Conservation (phyloP, 257 asterid species). For the Solanum pinnatisectum region DNA sequence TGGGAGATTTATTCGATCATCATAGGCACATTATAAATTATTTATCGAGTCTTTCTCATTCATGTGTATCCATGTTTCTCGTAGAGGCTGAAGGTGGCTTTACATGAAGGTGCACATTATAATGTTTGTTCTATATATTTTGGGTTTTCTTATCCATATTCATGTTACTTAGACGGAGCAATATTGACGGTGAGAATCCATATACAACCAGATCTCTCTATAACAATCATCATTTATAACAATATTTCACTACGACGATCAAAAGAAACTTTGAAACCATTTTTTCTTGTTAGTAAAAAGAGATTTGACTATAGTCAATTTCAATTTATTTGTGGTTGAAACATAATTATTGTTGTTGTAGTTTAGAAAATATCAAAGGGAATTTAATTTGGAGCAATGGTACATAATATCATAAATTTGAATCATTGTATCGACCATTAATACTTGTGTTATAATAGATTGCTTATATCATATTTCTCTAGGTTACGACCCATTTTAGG, state of each 20-base stretch:
- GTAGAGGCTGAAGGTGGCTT: background rate
- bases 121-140: background rate
- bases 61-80: conserved; percentile 2
- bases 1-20: conserved; percentile 28
- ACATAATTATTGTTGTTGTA: background rate
- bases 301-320: background rate
- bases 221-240: background rate
- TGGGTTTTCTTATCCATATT: background rate
- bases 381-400: background rate
- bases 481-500: background rate
- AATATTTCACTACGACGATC: background rate
- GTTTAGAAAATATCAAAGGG: background rate
- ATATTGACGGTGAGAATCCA: background rate
- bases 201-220: background rate
- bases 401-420: background rate
- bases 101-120: background rate
- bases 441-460: background rate
- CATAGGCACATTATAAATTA: conserved; percentile 6
- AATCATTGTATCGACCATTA: background rate
- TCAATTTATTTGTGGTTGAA: background rate
- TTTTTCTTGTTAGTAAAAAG: background rate
- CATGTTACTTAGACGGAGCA: background rate
- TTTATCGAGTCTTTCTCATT: conserved; percentile 2
- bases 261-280: background rate
- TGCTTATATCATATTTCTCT: background rate